Evolutionary conservation across 2,329 filamentous ascomycete genomes (phyloP), one percentile per base, ranked within the genome.

Genomic region (Dactylellina leptospora): DNA sequence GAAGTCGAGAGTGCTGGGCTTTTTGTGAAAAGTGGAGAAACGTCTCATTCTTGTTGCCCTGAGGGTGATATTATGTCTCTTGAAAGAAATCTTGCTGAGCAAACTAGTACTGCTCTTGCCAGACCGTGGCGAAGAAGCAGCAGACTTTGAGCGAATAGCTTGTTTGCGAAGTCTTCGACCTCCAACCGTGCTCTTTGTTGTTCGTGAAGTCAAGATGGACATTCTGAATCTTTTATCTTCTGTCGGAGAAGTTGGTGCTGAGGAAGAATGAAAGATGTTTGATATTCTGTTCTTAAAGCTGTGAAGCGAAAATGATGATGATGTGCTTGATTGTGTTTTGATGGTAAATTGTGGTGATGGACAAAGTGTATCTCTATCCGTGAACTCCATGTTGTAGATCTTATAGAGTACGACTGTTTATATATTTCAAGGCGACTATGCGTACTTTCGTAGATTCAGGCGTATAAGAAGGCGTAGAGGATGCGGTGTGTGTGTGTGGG

Each of bases 1-100:
- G 30, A 73, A 73, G 27, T 73, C 69, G 4, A 73, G 38, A 42
- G 69, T 68, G 69, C 69, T 73, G 25, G 69, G 69, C 48, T 73
- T 73, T 30, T 62, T 56, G 42, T 73, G 69, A 38, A 55, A 66
- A 11, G 69, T 73, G 11, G 60, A 73, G 61, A 73, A 73, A 16
- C 60, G 47, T 62, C 55, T 48, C 25, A 59, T 59, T 23, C 69
- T 48, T 16, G 50, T 56, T 20, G 68, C 54, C n/a, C 44, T 58
- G 50, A 66, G 50, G 10, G 68, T 56, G 50, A 61, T 60, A 13
- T 56, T 56, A 23, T 68, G 50, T 25, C 59, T 61, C 61, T 60
- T 73, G 27, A 68, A 73, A 23, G 69, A 61, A 50, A 73, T 68
- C 55, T 56, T 72, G 53, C 58, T 61, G 18, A 72, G 59, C 20